Evolutionary conservation across 306 rosid species (phyloP).

Genomic region (Cicer cuneatum): DNA sequence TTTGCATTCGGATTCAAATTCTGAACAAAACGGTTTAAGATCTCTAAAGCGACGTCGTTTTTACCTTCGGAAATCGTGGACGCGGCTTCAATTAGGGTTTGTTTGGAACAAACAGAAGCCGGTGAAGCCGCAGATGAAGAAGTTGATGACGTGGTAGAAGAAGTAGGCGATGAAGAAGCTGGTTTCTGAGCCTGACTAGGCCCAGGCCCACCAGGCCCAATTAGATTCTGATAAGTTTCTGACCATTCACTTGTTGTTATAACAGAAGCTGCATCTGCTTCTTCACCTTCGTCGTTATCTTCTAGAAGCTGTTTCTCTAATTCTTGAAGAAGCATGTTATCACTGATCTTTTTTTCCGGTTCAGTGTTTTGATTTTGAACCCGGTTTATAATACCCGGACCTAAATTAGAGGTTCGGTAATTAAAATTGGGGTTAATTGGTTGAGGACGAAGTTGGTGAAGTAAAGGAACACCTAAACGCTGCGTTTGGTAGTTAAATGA

Average conservation of each 20-base stretch:
- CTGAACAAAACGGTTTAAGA: conserved; percentile 58
- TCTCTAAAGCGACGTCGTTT: conserved; percentile 62
- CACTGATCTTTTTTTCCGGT: conserved; percentile 64
- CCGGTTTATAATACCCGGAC: not conserved
- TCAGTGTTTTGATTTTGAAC: conserved; percentile 46
- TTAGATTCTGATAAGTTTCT: conserved; percentile 82
- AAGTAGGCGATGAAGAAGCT: conserved; percentile 72
- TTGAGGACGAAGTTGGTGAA: conserved; percentile 67
- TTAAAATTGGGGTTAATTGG: conserved; percentile 38
- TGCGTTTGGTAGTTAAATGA: conserved; percentile 36
- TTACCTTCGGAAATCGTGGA: conserved; percentile 78
- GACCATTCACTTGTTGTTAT: conserved; percentile 83
- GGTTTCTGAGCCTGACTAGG: conserved; percentile 51
- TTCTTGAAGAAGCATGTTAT: conserved; percentile 64
- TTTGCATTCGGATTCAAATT: conserved; percentile 35
- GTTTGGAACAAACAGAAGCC: conserved; percentile 58
- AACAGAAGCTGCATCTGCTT: conserved; percentile 71
- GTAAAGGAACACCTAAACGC: conserved; percentile 57
- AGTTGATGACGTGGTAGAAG: conserved; percentile 66
- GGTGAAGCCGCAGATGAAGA: conserved; percentile 76
- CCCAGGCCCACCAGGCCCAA: conserved; percentile 19
- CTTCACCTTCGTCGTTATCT: conserved; percentile 75
- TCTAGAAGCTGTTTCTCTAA: conserved; percentile 85
- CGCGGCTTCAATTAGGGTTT: conserved; percentile 76
- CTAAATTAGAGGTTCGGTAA: conserved; percentile 25